Percentiles rank a stretch among this genome's conserved stretches.
These are phyloP conservation scores for Carpinus fangiana DNA, from an alignment of 306 rosid genomes.

Conservation along the genomic window DNA sequence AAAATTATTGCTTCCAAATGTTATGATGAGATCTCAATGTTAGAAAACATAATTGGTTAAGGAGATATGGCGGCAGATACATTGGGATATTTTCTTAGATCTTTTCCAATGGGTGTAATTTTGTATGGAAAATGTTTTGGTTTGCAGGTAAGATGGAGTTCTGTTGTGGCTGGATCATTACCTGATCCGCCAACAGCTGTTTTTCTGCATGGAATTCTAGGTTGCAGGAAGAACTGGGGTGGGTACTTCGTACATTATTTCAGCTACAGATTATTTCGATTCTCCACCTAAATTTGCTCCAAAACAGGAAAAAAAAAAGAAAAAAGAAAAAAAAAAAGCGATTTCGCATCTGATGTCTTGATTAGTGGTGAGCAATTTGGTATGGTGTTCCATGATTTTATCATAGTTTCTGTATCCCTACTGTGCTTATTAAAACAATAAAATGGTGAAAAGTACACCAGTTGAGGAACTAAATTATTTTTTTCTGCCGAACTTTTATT, in stretches of 20 bases:
- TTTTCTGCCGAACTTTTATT: background rate
- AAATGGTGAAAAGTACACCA: background rate
- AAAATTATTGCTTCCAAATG: background rate
- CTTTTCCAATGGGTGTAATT: conserved; percentile 11
- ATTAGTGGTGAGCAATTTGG: background rate
- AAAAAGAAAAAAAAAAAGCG: background rate
- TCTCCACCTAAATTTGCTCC: background rate
- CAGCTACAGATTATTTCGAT: background rate
- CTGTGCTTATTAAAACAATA: background rate
- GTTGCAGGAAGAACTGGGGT: conserved; percentile 98
- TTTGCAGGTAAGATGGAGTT: conserved; percentile 85
- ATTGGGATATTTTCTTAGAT: background rate
- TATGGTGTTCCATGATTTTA: background rate
- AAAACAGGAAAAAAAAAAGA: background rate
- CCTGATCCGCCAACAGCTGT: conserved; percentile 94
- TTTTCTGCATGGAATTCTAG: conserved; percentile 86
- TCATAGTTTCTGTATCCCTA: background rate
- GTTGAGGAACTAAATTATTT: too few species aligned
- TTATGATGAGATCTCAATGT: background rate
- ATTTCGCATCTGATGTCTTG: background rate
- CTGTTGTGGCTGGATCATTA: conserved; percentile 56
- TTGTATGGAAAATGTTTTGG: conserved; percentile 13
- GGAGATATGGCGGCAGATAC: background rate
- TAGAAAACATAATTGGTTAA: background rate
- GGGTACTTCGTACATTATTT: conserved; percentile 22